Evolutionary conservation across 352 stramenopile species (phyloP).

Genomic region (Phytophthora hybrid): DNA sequence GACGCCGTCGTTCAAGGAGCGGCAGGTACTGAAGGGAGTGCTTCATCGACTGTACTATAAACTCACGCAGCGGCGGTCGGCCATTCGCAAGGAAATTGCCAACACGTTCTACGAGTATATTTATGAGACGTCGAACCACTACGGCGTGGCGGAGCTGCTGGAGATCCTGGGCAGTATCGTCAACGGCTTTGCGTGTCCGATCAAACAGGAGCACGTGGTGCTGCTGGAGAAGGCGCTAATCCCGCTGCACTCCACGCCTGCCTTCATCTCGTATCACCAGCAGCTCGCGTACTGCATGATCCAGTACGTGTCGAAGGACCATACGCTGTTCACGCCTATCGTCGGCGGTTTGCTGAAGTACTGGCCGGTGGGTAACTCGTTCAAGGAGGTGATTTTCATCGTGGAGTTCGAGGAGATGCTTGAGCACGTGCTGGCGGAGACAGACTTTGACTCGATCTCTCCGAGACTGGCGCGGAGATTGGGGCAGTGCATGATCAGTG

Average conservation of each 20-base stretch:
- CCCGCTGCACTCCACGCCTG: conserved; percentile 84
- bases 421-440: conserved; percentile 85
- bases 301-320: conserved; percentile 91
- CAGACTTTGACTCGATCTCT: conserved; percentile 77
- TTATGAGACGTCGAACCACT: conserved; percentile 92
- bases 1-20: conserved; percentile 88
- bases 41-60: conserved; percentile 92
- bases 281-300: conserved; percentile 92
- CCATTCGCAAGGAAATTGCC: conserved; percentile 90
- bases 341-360: conserved; percentile 83
- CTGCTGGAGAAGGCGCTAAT: conserved; percentile 87
- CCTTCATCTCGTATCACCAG: conserved; percentile 90
- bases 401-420: conserved; percentile 91
- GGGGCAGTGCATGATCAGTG: conserved; percentile 81
- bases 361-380: conserved; percentile 89
- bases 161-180: conserved; percentile 91
- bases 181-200: conserved; percentile 90
- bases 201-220: conserved; percentile 91
- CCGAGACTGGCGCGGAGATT: conserved; percentile 66
- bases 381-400: conserved; percentile 92
- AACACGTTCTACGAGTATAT: conserved; percentile 93
- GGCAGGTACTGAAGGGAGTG: conserved; percentile 87
- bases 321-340: conserved; percentile 87
- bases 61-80: conserved; percentile 86
- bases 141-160: conserved; percentile 87